phyloP scores from a whole-genome alignment of 2,329 filamentous ascomycete genomes.

The Geoglossum cookeanum region DNA sequence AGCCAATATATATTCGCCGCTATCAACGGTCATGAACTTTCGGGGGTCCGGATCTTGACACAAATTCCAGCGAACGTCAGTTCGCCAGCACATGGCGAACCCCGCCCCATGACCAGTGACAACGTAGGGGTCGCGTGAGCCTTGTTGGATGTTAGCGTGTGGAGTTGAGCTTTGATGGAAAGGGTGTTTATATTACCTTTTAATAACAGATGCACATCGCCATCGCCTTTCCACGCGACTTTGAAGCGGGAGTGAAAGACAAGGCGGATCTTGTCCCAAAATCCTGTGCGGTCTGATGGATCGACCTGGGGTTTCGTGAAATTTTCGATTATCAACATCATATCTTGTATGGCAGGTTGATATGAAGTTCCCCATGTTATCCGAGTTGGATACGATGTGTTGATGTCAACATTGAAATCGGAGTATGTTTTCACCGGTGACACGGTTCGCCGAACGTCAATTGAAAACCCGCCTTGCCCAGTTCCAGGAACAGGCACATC shows the following conservation, averaged over 20 bases:
- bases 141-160: constrained; percentile 15
- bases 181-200: constrained; percentile 40
- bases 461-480: constrained; percentile 48
- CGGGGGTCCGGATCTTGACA: constrained; percentile 72
- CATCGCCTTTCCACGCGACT: constrained; percentile 84
- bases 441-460: constrained; percentile 78
- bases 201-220: constrained; percentile 80
- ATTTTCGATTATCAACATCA: constrained; percentile 98
- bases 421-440: constrained; percentile 94
- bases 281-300: constrained; percentile 80
- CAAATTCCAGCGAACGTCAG: constrained; percentile 75
- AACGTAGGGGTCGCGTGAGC: constrained; percentile 75
- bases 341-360: constrained; percentile 93
- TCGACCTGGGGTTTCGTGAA: constrained; percentile 94
- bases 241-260: constrained; percentile 84
- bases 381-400: constrained; percentile 75
- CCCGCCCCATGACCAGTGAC: constrained; percentile 85
- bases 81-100: constrained; percentile 97
- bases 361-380: constrained; percentile 97
- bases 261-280: constrained; percentile 96
- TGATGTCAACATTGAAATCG: constrained; percentile 78
- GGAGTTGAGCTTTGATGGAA: not conserved
- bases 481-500: constrained; percentile 34
- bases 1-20: constrained; percentile 84
- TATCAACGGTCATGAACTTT: constrained; percentile 88